Evolutionary conservation across 73 alveolate species (phyloP).

Genomic region (Breviolum minutum): DNA sequence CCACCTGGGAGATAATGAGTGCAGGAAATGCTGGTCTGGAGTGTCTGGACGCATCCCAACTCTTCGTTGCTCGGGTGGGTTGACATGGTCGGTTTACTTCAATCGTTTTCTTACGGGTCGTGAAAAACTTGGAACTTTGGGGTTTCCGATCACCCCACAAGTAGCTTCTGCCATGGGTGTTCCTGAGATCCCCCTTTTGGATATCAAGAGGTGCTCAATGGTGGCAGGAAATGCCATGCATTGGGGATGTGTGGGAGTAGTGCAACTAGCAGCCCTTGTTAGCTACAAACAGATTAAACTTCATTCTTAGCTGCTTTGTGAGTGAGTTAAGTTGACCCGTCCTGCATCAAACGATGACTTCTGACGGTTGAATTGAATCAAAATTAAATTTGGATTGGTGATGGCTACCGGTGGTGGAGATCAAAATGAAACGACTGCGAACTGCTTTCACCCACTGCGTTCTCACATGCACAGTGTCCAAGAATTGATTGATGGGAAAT

Average conservation of each 20-base stretch:
- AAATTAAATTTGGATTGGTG: too few relatives aligned
- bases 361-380: too few relatives aligned
- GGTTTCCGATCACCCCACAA: background rate
- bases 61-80: background rate
- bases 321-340: too few relatives aligned
- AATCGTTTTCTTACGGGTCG: background rate
- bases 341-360: too few relatives aligned
- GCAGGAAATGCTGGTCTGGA: background rate
- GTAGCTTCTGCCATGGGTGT: background rate
- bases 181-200: background rate
- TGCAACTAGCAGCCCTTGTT: background rate
- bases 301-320: too few relatives aligned
- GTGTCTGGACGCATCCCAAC: background rate
- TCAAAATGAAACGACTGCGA: too few relatives aligned
- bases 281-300: background rate
- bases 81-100: background rate
- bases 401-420: too few relatives aligned
- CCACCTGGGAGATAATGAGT: background rate
- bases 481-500: too few relatives aligned
- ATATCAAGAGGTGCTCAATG: background rate
- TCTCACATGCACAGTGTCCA: too few relatives aligned
- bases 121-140: background rate
- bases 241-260: background rate
- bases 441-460: too few relatives aligned
- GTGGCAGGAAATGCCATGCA: conserved; percentile 24